These are phyloP conservation scores for Alternaria gaisen DNA, from an alignment of 2,329 filamentous ascomycete genomes.

Conservation along the genomic window DNA sequence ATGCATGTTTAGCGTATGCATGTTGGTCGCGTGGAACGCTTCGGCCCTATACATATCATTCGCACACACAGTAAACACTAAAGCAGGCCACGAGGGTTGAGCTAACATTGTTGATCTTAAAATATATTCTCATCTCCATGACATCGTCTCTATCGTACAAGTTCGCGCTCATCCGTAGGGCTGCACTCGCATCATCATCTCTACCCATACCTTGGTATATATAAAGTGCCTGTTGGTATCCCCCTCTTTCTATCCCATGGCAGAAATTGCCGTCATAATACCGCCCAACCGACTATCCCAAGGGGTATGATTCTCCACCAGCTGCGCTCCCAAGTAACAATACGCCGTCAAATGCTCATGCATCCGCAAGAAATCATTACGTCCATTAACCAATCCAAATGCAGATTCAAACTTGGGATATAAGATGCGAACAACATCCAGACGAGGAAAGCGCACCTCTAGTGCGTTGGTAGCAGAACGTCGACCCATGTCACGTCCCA, in stretches of 20 bases:
- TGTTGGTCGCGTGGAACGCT: conserved; percentile 10
- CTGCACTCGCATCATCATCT: conserved; percentile 4
- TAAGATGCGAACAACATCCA: conserved; percentile 2
- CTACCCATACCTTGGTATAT: not conserved
- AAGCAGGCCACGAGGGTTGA: not conserved
- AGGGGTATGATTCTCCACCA: conserved; percentile 1
- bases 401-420: conserved; percentile 12
- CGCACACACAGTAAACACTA: not conserved
- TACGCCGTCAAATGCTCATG: conserved; percentile 25
- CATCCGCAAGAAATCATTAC: conserved; percentile 19
- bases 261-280: conserved; percentile 1
- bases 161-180: conserved; percentile 5
- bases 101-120: not conserved
- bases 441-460: not conserved
- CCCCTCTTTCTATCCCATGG: conserved; percentile 1
- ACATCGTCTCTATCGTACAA: conserved; percentile 20
- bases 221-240: conserved; percentile 1
- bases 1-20: conserved; percentile 10
- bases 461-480: conserved; percentile 5
- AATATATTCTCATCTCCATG: conserved; percentile 3
- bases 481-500: not conserved
- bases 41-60: not conserved
- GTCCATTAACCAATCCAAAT: conserved; percentile 11
- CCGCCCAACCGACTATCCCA: conserved; percentile 2
- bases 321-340: not conserved